Percentiles rank a stretch among this genome's conserved stretches.
phyloP scores from a whole-genome alignment of 352 stramenopile genomes.

The Globisporangium iwayamae region DNA sequence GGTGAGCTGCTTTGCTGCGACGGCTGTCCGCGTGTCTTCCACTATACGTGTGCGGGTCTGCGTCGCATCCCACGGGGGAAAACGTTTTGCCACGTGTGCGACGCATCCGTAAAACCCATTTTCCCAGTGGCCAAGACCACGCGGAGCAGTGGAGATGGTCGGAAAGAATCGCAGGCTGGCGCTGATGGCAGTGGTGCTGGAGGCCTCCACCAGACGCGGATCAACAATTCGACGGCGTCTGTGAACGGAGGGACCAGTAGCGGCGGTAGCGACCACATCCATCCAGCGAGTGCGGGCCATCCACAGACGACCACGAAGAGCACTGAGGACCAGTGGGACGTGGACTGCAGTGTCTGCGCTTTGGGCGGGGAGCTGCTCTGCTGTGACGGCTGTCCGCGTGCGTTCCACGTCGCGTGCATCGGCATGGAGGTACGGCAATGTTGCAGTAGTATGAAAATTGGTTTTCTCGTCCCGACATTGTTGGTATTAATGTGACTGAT shows the following conservation, averaged over 20 bases:
- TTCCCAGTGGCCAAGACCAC: conserved; percentile 31
- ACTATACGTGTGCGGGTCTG: conserved; percentile 82
- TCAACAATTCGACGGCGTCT: background rate
- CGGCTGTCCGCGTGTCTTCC: conserved; percentile 90
- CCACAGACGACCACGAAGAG: conserved; percentile 29
- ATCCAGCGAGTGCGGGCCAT: background rate
- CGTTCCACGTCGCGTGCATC: conserved; percentile 90
- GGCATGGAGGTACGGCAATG: conserved; percentile 34
- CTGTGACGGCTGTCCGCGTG: conserved; percentile 90
- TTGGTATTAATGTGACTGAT: background rate
- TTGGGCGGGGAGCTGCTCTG: conserved; percentile 84
- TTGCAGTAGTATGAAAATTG: background rate
- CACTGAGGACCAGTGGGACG: conserved; percentile 79
- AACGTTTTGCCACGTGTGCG: conserved; percentile 81
- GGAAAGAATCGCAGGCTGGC: conserved; percentile 7
- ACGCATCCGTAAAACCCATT: conserved; percentile 65
- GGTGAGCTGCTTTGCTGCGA: conserved; percentile 90
- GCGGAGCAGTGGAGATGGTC: background rate
- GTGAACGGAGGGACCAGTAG: background rate
- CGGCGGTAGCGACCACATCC: conserved; percentile 9
- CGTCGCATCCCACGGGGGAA: conserved; percentile 79
- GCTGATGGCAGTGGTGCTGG: background rate
- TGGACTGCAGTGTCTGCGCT: conserved; percentile 86
- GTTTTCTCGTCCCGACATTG: background rate
- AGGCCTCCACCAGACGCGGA: conserved; percentile 1